A percentile compares a stretch with the other conserved stretches of the same genome.
Evolutionary conservation across 148 eudicot species (phyloP).

Genomic region (Salicornia ramosissima): DNA sequence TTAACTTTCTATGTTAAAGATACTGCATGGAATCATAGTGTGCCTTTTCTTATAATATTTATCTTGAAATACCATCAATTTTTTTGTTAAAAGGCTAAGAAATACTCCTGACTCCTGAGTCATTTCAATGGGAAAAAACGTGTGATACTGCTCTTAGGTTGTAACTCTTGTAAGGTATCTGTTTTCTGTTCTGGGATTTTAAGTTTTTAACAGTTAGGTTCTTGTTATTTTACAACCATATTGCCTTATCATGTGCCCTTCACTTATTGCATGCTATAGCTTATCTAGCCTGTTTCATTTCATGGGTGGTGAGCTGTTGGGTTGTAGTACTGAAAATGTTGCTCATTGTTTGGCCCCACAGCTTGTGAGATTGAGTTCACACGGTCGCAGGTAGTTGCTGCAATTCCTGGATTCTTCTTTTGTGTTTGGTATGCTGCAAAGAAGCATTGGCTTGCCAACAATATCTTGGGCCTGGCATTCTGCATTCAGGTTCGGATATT

Average conservation of each 20-base stretch:
- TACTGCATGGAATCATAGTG: neutral
- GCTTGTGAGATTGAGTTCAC: constrained; percentile 95
- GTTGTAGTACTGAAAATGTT: constrained; percentile 25
- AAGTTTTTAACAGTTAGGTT: neutral
- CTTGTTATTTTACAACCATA: neutral
- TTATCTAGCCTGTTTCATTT: neutral
- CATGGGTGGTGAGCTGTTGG: constrained; percentile 22
- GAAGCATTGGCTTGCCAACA: constrained; percentile 99
- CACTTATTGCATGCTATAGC: neutral
- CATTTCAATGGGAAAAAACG: no score
- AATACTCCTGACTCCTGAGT: neutral
- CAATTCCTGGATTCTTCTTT: constrained; percentile 86
- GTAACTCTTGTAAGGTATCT: no score
- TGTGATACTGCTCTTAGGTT: neutral
- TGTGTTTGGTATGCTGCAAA: constrained; percentile 93
- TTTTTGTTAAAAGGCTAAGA: neutral
- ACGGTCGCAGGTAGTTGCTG: constrained; percentile 83
- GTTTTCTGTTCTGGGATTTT: no score
- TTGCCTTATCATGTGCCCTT: neutral
- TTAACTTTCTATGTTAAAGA: neutral
- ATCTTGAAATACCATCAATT: neutral
- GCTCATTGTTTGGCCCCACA: constrained; percentile 35
- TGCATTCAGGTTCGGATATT: constrained; percentile 71
- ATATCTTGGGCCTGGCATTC: constrained; percentile 83
- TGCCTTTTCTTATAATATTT: neutral